Conservation (phyloP, 768 basidiomycete species). For the Pisolithus orientalis region DNA sequence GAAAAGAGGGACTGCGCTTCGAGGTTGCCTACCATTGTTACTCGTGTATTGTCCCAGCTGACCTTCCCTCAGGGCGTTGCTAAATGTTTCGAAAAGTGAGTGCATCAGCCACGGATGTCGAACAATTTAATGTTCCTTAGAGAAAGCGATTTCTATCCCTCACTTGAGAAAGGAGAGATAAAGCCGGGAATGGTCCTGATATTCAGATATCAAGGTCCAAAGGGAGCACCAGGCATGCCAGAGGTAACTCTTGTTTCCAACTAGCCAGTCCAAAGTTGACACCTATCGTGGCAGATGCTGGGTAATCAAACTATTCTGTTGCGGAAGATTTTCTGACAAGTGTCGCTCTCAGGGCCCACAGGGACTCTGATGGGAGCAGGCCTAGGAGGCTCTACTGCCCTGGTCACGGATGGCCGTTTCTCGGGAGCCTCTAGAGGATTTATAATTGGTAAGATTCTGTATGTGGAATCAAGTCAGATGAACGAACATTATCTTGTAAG, state of each 20-base stretch:
- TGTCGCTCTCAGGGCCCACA: slow-evolving; percentile 51
- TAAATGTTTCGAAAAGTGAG: slow-evolving; percentile 69
- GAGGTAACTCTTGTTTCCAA: slow-evolving; percentile 39
- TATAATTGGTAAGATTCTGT: slow-evolving; percentile 41
- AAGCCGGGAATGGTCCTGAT: slow-evolving; percentile 71
- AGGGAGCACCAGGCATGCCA: slow-evolving; percentile 90
- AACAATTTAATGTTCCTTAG: slow-evolving; percentile 26
- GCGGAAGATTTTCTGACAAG: background rate
- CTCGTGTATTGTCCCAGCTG: background rate
- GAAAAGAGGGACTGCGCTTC: slow-evolving; percentile 83
- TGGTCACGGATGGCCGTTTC: slow-evolving; percentile 89
- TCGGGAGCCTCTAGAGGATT: slow-evolving; percentile 73
- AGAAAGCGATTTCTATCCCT: slow-evolving; percentile 64
- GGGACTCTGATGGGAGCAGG: slow-evolving; percentile 83
- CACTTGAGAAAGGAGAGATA: slow-evolving; percentile 69
- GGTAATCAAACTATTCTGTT: slow-evolving; percentile 20
- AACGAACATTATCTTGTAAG: slow-evolving; percentile 39
- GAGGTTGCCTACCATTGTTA: slow-evolving; percentile 43
- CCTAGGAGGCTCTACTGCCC: slow-evolving; percentile 65
- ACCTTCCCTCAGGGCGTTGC: slow-evolving; percentile 50
- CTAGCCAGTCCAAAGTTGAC: background rate
- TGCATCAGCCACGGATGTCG: background rate
- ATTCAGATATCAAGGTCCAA: slow-evolving; percentile 86
- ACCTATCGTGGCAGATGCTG: slow-evolving; percentile 33
- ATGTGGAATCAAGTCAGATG: slow-evolving; percentile 23